phyloP scores from a whole-genome alignment of 306 rosid genomes.

The Rosa rugosa region DNA sequence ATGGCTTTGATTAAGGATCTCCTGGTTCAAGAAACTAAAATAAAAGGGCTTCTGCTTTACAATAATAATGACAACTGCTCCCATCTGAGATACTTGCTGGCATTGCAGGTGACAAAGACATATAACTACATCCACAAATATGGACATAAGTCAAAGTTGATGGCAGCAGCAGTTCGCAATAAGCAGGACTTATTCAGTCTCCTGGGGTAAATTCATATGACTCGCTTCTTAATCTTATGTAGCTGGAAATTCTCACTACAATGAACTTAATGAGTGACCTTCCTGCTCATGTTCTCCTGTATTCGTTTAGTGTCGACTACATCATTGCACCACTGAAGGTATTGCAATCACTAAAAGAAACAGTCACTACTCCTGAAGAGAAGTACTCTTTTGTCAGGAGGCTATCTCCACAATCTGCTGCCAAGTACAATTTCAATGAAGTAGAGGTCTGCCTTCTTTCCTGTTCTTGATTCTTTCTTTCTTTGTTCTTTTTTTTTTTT shows the following conservation, averaged over 20 bases:
- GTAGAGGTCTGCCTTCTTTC: conserved; percentile 64
- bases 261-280: conserved; percentile 22
- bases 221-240: conserved; percentile 17
- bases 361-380: conserved; percentile 67
- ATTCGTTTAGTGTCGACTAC: conserved; percentile 78
- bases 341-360: conserved; percentile 91
- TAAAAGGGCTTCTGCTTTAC: background rate
- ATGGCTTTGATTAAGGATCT: background rate
- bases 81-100: background rate
- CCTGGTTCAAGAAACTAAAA: background rate
- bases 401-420: conserved; percentile 82
- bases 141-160: conserved; percentile 88
- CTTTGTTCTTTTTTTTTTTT: background rate
- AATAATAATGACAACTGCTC: background rate
- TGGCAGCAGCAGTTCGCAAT: conserved; percentile 99
- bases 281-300: conserved; percentile 19
- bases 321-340: conserved; percentile 92
- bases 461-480: conserved; percentile 10
- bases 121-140: conserved; percentile 92
- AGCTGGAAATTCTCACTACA: conserved; percentile 18
- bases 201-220: conserved; percentile 62
- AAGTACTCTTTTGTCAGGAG: conserved; percentile 81
- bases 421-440: conserved; percentile 55
- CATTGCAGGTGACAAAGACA: conserved; percentile 75
- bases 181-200: conserved; percentile 94